phyloP scores from a whole-genome alignment of 305 asterid species.

The Petunia hybrid region DNA sequence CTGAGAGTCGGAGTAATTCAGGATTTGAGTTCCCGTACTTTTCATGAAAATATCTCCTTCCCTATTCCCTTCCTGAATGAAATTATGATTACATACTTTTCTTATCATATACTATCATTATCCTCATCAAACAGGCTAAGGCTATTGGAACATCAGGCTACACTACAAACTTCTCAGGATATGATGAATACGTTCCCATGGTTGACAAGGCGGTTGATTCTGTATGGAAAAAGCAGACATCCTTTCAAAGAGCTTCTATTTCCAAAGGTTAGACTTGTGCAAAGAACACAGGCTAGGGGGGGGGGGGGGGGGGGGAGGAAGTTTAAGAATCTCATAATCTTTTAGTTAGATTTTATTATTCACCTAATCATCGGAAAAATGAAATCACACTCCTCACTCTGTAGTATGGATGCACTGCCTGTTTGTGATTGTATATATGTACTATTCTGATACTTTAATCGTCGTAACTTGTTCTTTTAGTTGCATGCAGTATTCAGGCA shows the following conservation, averaged over 20 bases:
- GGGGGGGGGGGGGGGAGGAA: background rate
- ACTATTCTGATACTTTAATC: background rate
- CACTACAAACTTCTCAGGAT: conserved; percentile 67
- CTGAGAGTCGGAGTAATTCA: background rate
- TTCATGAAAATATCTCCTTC: conserved; percentile 25
- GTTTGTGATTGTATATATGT: background rate
- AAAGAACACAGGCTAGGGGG: background rate
- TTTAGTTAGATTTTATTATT: background rate
- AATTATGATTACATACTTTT: background rate
- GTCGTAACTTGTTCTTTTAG: background rate
- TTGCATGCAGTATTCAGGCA: conserved; percentile 26
- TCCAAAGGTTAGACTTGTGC: conserved; percentile 64
- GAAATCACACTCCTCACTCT: background rate
- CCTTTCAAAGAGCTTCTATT: conserved; percentile 58
- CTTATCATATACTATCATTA: conserved; percentile 15
- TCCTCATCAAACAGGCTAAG: conserved; percentile 65
- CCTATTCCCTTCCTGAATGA: background rate
- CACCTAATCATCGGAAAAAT: background rate
- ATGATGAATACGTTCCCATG: conserved; percentile 98
- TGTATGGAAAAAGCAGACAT: conserved; percentile 80
- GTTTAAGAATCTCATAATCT: background rate
- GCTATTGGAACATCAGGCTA: conserved; percentile 69
- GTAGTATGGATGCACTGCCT: conserved; percentile 14
- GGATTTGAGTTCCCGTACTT: background rate
- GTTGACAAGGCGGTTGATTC: conserved; percentile 99